These are phyloP conservation scores for Fraxinus xanthoxyloides DNA, from an alignment of 305 asterid species.

Conservation along the genomic window DNA sequence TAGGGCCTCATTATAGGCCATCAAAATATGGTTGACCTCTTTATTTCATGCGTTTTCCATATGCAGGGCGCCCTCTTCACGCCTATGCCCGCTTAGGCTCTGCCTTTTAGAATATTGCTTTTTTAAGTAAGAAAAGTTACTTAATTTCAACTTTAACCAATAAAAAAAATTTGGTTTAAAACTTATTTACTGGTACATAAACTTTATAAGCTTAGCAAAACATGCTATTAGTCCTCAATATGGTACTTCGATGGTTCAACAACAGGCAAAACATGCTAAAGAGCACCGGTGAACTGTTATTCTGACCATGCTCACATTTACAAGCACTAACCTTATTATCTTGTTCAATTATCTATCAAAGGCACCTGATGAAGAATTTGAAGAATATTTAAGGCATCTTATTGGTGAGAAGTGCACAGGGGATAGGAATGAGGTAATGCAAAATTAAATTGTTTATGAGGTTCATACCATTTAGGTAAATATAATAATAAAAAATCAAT, in stretches of 20 bases:
- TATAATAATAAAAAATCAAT: neutral
- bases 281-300: neutral
- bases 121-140: neutral
- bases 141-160: neutral
- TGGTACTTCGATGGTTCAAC: neutral
- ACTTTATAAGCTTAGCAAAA: neutral
- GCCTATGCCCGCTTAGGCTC: neutral
- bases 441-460: slow-evolving; percentile 10
- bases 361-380: slow-evolving; percentile 98
- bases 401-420: slow-evolving; percentile 79
- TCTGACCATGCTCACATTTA: neutral
- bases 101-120: neutral
- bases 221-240: neutral
- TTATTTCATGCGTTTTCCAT: neutral
- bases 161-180: neutral
- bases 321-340: neutral
- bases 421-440: slow-evolving; percentile 74
- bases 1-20: neutral
- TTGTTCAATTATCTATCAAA: slow-evolving; percentile 15
- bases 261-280: neutral
- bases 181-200: neutral
- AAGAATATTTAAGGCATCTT: slow-evolving; percentile 76
- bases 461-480: neutral
- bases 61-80: neutral
- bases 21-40: neutral